A percentile compares a stretch with the other conserved stretches of the same genome.
phyloP scores from a whole-genome alignment of 1,284 basidiomycete species.

The Trichosporon ovoides region DNA sequence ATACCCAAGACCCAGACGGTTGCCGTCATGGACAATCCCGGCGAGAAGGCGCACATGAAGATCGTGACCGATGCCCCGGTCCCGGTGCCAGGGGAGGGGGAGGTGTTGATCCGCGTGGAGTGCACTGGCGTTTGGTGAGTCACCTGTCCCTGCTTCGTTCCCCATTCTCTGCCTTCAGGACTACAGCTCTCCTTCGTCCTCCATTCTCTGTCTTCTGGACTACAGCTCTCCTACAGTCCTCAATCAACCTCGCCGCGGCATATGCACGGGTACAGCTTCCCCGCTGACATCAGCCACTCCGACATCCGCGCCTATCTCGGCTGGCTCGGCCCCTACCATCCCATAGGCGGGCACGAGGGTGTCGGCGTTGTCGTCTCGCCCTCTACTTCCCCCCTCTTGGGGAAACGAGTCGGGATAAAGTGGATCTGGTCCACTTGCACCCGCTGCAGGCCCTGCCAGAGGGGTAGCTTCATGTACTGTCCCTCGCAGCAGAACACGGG shows the following conservation, averaged over 20 bases:
- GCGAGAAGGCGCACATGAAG: neutral
- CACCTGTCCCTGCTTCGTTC: no score
- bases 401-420: slow-evolving; percentile 64
- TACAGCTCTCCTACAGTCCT: no score
- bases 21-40: neutral
- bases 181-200: no score
- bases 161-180: no score
- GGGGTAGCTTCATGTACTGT: slow-evolving; percentile 60
- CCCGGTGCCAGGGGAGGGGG: neutral
- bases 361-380: slow-evolving; percentile 64
- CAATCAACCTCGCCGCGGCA: no score
- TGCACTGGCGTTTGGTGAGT: slow-evolving; percentile 55
- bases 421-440: slow-evolving; percentile 62
- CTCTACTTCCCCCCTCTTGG: slow-evolving; percentile 53
- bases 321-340: slow-evolving; percentile 5
- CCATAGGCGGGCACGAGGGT: slow-evolving; percentile 60
- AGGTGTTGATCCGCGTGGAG: slow-evolving; percentile 10
- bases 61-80: slow-evolving; percentile 2
- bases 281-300: slow-evolving; percentile 51
- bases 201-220: no score
- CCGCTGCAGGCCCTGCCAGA: slow-evolving; percentile 67
- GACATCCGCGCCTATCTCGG: slow-evolving; percentile 58
- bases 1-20: neutral
- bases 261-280: no score
- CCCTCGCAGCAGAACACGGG: slow-evolving; percentile 59